phyloP scores from a whole-genome alignment of 805 yeast genomes.

The Myxozyma geophila region DNA sequence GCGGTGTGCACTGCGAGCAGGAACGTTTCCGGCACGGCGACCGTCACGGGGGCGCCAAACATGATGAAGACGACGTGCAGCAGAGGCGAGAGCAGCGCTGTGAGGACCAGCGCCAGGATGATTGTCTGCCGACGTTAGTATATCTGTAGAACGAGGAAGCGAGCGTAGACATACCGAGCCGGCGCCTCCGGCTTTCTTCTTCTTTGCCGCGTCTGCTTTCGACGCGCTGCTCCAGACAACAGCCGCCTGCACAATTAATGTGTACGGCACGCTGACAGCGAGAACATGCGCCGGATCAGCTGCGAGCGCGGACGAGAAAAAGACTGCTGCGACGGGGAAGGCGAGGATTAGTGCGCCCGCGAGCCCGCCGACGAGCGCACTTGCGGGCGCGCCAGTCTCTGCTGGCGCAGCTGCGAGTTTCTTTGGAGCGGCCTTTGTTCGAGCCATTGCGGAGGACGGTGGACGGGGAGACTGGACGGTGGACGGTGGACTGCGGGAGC shows the following conservation, averaged over 20 bases:
- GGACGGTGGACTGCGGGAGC: not conserved
- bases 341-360: conserved; percentile 11
- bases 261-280: not conserved
- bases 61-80: conserved; percentile 53
- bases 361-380: not conserved
- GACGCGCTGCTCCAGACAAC: not conserved
- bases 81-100: conserved; percentile 37
- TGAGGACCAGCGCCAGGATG: conserved; percentile 21
- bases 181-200: conserved; percentile 8
- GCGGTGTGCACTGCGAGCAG: conserved; percentile 66
- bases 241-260: not conserved
- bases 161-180: not conserved
- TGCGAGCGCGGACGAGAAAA: conserved; percentile 36
- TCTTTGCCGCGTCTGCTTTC: not conserved
- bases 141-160: not conserved
- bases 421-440: conserved; percentile 18
- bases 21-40: conserved; percentile 58
- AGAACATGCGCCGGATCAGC: conserved; percentile 12
- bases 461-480: not conserved
- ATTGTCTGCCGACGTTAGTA: conserved; percentile 11
- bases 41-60: conserved; percentile 80
- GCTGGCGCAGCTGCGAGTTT: conserved; percentile 1
- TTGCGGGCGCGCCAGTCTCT: conserved; percentile 9
- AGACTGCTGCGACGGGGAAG: conserved; percentile 29
- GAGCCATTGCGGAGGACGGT: conserved; percentile 9